These are phyloP conservation scores for Pythium pyrilobum DNA, from an alignment of 352 stramenopile species.

Conservation along the genomic window DNA sequence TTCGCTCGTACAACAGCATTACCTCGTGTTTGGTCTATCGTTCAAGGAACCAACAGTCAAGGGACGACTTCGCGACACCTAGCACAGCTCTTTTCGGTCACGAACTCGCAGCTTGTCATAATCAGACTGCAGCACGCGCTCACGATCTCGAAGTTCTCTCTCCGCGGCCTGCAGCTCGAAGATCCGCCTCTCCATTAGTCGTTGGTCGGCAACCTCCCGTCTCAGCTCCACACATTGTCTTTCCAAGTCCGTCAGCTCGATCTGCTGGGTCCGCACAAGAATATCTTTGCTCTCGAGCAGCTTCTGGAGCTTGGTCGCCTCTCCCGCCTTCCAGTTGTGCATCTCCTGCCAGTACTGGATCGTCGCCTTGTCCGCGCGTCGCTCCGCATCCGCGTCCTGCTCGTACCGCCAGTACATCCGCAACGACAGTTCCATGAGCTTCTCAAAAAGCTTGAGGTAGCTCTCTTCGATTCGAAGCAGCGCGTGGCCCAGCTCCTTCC, in stretches of 20 bases:
- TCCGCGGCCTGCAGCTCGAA: constrained; percentile 33
- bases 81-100: neutral
- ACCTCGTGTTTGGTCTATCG: constrained; percentile 41
- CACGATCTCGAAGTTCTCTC: constrained; percentile 21
- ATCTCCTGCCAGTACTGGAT: constrained; percentile 48
- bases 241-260: constrained; percentile 47
- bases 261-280: constrained; percentile 38
- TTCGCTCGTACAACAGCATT: constrained; percentile 35
- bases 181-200: constrained; percentile 32
- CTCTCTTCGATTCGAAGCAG: constrained; percentile 70
- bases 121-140: constrained; percentile 29
- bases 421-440: constrained; percentile 64
- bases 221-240: constrained; percentile 21
- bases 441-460: constrained; percentile 75
- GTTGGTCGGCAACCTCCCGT: constrained; percentile 16
- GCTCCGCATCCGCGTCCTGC: constrained; percentile 38
- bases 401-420: constrained; percentile 73
- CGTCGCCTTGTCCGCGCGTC: constrained; percentile 35
- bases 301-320: constrained; percentile 44
- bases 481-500: constrained; percentile 54
- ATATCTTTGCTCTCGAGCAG: constrained; percentile 53
- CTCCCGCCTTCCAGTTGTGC: constrained; percentile 33
- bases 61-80: neutral
- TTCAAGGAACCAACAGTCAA: neutral
- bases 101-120: constrained; percentile 31